Base-by-base conservation (phyloP, 441 rosid genomes). In the Erodium trifolium region DNA sequence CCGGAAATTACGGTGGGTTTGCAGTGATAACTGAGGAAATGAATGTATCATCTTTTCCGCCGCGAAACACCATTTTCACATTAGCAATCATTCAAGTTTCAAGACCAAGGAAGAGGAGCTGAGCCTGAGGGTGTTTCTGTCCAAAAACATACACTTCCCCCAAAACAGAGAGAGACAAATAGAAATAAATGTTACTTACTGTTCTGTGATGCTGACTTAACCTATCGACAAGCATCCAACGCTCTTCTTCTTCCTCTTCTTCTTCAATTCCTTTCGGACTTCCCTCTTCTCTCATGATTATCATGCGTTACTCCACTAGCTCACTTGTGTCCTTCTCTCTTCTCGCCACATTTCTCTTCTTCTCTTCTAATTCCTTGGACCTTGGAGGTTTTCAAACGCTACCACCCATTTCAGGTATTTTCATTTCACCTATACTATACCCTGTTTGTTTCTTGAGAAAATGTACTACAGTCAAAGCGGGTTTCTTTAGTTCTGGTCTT, bases 301-400 rank as follows among this genome's bases (percentile, higher is more conserved):
- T 55, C 1, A 55, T 5, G 23, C 16, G 19, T 16, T 6, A 16
- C 62, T 5, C 10, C 62, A 55, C 2, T 16, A 55, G 62, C 23
- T 14, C 62, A 5, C 62, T 55, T 14, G 2, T 55, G 62, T 9
- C 2, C 4, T 55, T 55, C 14, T 55, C 62, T 17, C 62, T 55
- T 55, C 62, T 55, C 16, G 23, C 19, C 62, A 17, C 23, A 14
- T 55, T 23, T 23, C 27, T 23, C 27, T 23, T 23, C 27, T 55
- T 14, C 23, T 55, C 62, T 55, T 55, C 62, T 47, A 47, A 11
- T 55, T 55, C 62, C 19, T 55, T 55, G 62, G 62, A 16, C 9
- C 62, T 55, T 55, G 62, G 62, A 55, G 62, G 4, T 55, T 16
- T 55, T 55, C 62, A 55, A 55, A 17, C 62, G 0, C 53, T 47